Evolutionary conservation across 345 rosid species (phyloP), one percentile per base, ranked within the genome.

Genomic region (Citrus medica): DNA sequence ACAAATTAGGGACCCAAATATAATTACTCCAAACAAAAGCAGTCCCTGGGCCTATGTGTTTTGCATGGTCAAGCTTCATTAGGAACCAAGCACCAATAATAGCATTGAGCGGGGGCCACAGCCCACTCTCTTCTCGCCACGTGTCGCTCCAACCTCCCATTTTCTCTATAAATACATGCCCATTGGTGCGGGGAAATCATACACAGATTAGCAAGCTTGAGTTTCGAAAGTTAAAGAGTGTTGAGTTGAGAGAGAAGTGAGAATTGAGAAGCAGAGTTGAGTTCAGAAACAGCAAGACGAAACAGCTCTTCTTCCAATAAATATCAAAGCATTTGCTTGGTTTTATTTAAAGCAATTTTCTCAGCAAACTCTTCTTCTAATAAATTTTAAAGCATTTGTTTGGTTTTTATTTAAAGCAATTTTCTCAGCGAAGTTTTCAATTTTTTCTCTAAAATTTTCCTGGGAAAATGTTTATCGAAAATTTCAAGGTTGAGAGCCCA

Each of bases 401-500:
- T n/a, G 46, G 1, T 65, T 32, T 65, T 33, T 32, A 16, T 65
- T 17, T 32, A 1, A 22, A 19, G 24, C 42, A 66, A 66, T 66
- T 66, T 66, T 66, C 25, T 21, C 42, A 3, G 42, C 0, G 21
- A 33, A 66, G 67, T 17, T 16, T 42, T 58, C 28, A 16, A 13
- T 53, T 51, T 25, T 6, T 1, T 25, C 17, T 35, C 27, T 2
- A 10, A 61, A 4, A 8, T 2, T 25, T 74, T 56, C 38, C 40
- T 46, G 22, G 48, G 61, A 91, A 82, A 78, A 96, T 94, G 99
- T 94, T 96, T 63, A 86, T 96, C 21, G 97, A 96, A 74, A 87
- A 83, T 81, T 96, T 96, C 78, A 89, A 88, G 86, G 99, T 96
- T 6, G 99, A 96, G 81, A 84, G 90, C 74, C 97, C 97, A 3